Conservation (phyloP, 169 alveolate species). For the Plasmodium malariae region DNA sequence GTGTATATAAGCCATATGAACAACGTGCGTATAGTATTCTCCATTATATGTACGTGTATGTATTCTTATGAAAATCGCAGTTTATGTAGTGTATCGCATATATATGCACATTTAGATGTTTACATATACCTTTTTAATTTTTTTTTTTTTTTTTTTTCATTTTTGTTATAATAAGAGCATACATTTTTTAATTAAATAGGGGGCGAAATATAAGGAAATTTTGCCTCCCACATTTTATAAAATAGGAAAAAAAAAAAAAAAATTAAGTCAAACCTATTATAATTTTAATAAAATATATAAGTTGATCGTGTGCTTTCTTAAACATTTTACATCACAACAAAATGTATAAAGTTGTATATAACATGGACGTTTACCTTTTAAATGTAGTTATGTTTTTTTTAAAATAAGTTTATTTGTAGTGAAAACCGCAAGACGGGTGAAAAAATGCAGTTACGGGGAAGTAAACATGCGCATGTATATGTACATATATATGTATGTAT, state of each 20-base stretch:
- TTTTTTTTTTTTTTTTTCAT: slow-evolving; percentile 1
- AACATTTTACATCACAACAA: not conserved
- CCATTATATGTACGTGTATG: too few species aligned
- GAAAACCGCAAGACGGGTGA: too few species aligned
- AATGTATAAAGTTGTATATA: not conserved
- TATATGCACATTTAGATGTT: too few species aligned
- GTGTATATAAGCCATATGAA: too few species aligned
- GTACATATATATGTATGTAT: not conserved
- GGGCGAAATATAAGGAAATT: slow-evolving; percentile 16
- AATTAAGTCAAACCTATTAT: not conserved
- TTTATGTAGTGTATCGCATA: too few species aligned
- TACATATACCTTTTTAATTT: not conserved
- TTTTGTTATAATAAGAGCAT: not conserved
- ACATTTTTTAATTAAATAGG: slow-evolving; percentile 13
- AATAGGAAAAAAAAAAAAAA: too few species aligned
- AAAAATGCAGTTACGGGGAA: too few species aligned
- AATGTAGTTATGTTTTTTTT: not conserved
- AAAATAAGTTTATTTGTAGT: too few species aligned
- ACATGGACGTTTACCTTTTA: not conserved
- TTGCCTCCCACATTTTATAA: too few species aligned
- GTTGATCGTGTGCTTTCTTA: slow-evolving; percentile 14
- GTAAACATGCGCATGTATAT: too few species aligned
- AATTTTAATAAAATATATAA: not conserved
- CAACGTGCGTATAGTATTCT: too few species aligned
- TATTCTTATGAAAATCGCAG: too few species aligned